Conservation (phyloP, 2,329 filamentous ascomycete species). For the Venturia carpophila region DNA sequence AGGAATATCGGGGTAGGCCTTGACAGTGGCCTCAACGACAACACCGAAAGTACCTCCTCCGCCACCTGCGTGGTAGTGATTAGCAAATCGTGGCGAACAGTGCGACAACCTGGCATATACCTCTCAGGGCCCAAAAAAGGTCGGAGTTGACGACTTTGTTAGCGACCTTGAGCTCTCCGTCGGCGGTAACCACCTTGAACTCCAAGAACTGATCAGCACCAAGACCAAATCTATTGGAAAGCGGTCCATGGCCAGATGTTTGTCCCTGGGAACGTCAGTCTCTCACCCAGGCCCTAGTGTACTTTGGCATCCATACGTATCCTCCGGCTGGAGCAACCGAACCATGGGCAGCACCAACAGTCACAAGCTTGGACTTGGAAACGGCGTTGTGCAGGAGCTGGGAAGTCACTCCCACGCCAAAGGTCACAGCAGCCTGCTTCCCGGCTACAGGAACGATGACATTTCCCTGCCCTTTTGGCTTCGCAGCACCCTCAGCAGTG, state of each 20-base stretch:
- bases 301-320: neutral
- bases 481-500: neutral
- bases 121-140: constrained; percentile 8
- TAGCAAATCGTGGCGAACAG: neutral
- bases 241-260: constrained; percentile 1
- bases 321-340: constrained; percentile 2
- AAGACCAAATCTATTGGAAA: neutral
- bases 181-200: constrained; percentile 26
- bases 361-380: neutral
- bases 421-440: constrained; percentile 15
- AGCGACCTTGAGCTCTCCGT: constrained; percentile 27
- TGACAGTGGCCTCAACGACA: constrained; percentile 27
- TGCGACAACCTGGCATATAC: neutral
- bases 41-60: constrained; percentile 26
- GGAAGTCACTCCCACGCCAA: constrained; percentile 2
- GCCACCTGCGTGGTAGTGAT: neutral
- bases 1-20: constrained; percentile 22
- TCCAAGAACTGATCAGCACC: neutral
- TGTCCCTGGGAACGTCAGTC: neutral
- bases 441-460: constrained; percentile 11
- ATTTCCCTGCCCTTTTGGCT: neutral
- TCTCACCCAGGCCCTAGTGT: too few relatives aligned
- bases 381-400: neutral
- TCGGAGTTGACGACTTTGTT: constrained; percentile 30
- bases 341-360: constrained; percentile 17